phyloP scores from a whole-genome alignment of 1,139 yeast species.

The Nakaseomyces bracarensis region DNA sequence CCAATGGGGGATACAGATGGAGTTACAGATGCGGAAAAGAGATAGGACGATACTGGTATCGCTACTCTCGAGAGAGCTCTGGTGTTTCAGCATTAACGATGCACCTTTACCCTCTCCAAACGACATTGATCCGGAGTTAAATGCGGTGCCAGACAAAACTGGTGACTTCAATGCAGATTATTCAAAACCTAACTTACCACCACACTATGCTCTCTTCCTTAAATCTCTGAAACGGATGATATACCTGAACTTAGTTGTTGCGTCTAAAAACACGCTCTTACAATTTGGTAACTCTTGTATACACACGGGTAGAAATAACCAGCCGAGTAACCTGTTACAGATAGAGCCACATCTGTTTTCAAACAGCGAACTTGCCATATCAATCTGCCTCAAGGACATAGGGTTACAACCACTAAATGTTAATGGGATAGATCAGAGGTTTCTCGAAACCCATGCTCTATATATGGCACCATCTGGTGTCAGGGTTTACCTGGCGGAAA shows the following conservation, averaged over 20 bases:
- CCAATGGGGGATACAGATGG: constrained; percentile 47
- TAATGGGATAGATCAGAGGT: constrained; percentile 14
- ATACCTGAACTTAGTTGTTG: constrained; percentile 38
- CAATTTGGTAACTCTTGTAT: constrained; percentile 51
- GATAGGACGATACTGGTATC: constrained; percentile 48
- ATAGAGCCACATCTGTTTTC: constrained; percentile 50
- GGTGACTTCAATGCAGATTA: constrained; percentile 32
- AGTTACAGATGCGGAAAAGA: constrained; percentile 45
- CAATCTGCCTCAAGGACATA: constrained; percentile 30
- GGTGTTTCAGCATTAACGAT: constrained; percentile 44
- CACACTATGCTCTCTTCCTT: constrained; percentile 47
- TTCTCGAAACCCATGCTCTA: constrained; percentile 40
- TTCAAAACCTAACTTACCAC: constrained; percentile 37
- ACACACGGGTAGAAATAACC: constrained; percentile 15
- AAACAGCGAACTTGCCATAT: constrained; percentile 43
- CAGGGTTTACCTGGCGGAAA: constrained; percentile 51
- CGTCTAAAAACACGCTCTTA: constrained; percentile 34
- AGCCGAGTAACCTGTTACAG: constrained; percentile 34
- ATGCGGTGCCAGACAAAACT: constrained; percentile 20
- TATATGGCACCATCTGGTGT: constrained; percentile 72
- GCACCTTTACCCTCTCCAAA: constrained; percentile 27
- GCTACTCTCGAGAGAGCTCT: constrained; percentile 53
- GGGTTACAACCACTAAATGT: constrained; percentile 23
- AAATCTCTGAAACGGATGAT: constrained; percentile 54
- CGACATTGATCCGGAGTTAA: constrained; percentile 8